A percentile compares a stretch with the other conserved stretches of the same genome.
phyloP scores from a whole-genome alignment of 139 green algal genomes.

The Chlorella sp. region DNA sequence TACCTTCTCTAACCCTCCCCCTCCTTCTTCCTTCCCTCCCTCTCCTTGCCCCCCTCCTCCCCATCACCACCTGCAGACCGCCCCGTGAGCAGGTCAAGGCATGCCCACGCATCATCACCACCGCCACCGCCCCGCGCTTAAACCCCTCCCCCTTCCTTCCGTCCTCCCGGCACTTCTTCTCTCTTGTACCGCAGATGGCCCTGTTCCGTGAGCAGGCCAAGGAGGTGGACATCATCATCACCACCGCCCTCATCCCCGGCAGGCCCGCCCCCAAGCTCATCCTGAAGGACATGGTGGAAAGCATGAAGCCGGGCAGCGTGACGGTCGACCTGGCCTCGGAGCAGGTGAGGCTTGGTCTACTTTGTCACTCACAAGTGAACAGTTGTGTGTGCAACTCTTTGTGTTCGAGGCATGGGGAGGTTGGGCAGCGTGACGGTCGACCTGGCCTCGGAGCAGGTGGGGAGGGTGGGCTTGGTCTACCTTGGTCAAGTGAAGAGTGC shows the following conservation, averaged over 20 bases:
- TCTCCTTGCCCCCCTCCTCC: no score
- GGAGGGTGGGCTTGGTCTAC: no score
- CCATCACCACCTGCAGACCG: no score
- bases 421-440: conserved; percentile 86
- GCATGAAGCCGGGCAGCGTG: conserved; percentile 84
- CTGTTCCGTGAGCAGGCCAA: conserved; percentile 79
- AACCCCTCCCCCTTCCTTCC: neutral
- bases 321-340: conserved; percentile 92
- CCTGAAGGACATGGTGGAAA: conserved; percentile 81
- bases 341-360: no score
- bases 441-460: conserved; percentile 81
- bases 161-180: neutral
- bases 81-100: neutral
- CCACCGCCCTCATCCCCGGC: conserved; percentile 86
- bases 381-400: no score
- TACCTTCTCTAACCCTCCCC: no score
- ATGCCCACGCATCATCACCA: no score
- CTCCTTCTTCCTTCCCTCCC: no score
- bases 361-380: no score
- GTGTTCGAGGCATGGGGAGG: no score
- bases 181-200: conserved; percentile 48
- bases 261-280: conserved; percentile 89
- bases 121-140: no score
- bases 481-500: no score
- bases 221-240: conserved; percentile 95